Evolutionary conservation across 148 eudicot genomes (phyloP).

Genomic region (Pouteria glomerata): DNA sequence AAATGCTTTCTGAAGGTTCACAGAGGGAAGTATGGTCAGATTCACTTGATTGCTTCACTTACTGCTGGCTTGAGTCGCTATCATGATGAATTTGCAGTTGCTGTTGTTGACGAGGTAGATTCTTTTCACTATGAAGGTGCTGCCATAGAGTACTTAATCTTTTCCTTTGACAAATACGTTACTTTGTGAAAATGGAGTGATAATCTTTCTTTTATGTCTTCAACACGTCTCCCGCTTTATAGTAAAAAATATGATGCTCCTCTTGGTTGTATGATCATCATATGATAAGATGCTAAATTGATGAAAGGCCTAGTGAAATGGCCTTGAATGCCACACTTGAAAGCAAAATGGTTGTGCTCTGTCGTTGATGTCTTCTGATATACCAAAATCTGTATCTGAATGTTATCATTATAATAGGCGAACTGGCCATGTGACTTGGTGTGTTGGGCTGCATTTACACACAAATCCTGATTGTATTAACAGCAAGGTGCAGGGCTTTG

Average conservation of each 20-base stretch:
- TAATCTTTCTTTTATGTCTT: not conserved
- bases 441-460: not conserved
- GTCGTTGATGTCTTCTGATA: not conserved
- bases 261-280: not conserved
- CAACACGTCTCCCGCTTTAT: not conserved
- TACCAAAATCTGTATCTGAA: not conserved
- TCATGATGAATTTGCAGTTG: constrained; percentile 93
- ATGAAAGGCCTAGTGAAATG: not conserved
- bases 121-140: not conserved
- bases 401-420: not conserved
- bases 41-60: constrained; percentile 92
- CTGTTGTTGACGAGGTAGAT: constrained; percentile 94
- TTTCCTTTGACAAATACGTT: not conserved
- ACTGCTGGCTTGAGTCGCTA: constrained; percentile 90
- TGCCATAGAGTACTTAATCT: not conserved
- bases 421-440: not conserved
- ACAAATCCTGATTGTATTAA: too few relatives aligned
- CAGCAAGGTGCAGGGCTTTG: too few relatives aligned
- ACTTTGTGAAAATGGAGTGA: not conserved
- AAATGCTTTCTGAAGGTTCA: constrained; percentile 97
- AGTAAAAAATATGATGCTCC: not conserved
- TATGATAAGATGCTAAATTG: not conserved
- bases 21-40: constrained; percentile 93
- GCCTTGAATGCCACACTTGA: not conserved
- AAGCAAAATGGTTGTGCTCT: not conserved